phyloP scores from a whole-genome alignment of 2,329 filamentous ascomycete genomes.

The Corinectria fuckeliana region DNA sequence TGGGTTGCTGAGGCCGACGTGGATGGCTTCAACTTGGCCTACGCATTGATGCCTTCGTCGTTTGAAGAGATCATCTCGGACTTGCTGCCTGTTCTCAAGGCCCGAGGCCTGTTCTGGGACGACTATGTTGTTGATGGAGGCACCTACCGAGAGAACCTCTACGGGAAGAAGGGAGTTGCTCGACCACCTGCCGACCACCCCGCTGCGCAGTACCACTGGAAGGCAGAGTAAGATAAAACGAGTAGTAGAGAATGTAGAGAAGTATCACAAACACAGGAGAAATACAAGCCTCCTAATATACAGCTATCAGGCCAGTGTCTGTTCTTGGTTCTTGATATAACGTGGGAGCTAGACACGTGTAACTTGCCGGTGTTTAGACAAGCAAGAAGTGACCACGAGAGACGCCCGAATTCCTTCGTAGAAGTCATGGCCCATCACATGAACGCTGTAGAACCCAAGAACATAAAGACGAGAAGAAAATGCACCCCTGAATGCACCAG shows the following conservation, averaged over 20 bases:
- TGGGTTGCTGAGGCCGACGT: slow-evolving; percentile 62
- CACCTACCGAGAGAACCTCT: slow-evolving; percentile 53
- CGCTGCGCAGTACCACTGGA: slow-evolving; percentile 49
- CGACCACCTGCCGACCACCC: slow-evolving; percentile 48
- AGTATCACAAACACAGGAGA: no score
- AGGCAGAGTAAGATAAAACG: slow-evolving; percentile 36
- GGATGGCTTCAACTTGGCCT: slow-evolving; percentile 59
- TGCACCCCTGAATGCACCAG: background rate
- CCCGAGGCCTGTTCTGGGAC: slow-evolving; percentile 63
- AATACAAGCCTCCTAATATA: background rate
- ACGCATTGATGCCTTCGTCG: slow-evolving; percentile 57
- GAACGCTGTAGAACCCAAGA: background rate
- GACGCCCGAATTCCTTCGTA: no score
- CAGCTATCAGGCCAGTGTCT: no score
- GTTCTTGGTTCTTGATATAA: no score
- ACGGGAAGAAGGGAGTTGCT: slow-evolving; percentile 43
- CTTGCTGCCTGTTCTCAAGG: slow-evolving; percentile 66
- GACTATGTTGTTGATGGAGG: slow-evolving; percentile 52
- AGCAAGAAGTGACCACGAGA: no score
- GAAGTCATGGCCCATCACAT: background rate
- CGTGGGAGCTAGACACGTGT: background rate
- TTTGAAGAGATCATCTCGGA: slow-evolving; percentile 72
- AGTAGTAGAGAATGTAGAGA: background rate
- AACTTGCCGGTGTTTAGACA: background rate
- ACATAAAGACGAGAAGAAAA: background rate